Base-by-base conservation (phyloP, 2,329 filamentous ascomycete genomes). In the Emergomyces orientalis region DNA sequence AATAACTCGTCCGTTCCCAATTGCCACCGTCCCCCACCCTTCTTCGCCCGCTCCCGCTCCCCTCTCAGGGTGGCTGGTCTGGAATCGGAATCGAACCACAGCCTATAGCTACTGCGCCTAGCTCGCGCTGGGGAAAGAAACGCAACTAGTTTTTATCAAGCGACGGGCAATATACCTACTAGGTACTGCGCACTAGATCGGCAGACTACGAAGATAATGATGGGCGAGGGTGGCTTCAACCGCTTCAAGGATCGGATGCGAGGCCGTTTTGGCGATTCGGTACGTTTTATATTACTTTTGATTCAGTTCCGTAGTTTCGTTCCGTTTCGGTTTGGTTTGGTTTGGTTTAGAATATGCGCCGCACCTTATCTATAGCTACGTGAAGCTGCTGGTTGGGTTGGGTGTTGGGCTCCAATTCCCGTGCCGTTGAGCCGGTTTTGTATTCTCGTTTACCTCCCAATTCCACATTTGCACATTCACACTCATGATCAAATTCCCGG, bases 191-290 rank as follows among this genome's bases (percentile, higher is more conserved):
- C 49, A 2, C 13, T 9, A 32, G 13, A 8, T 5, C 17, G 13
- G 32, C 8, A 22, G 32, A 5, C 19, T n/a, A 14, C 30, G 13
- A 25, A 8, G 27, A 45, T 32, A 54, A 63, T 25, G 54, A 71
- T 72, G 69, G 66, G 67, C 59, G 70, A 71, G 62, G 65, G 70
- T 39, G 68, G 68, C 58, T 62, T 71, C 54, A 65, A 67, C 41
- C 73, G 70, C 64, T 67, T 76, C 62, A 74, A 75, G 41, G 75
- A 73, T 67, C 68, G 67, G 64, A 72, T 76, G 70, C 71, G 72
- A 65, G 72, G 71, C 59, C 68, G 72, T 51, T 73, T 76, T 64
- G 71, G 72, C 43, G 74, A 76, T 65, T 73, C 68, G 64, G 75
- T 76, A 67, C 65, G 73, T 73, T 39, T 51, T 30, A 43, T 51